Evolutionary conservation across 139 green algal species (phyloP), one percentile per base, ranked within the genome.

Genomic region (Marvania coccoides): DNA sequence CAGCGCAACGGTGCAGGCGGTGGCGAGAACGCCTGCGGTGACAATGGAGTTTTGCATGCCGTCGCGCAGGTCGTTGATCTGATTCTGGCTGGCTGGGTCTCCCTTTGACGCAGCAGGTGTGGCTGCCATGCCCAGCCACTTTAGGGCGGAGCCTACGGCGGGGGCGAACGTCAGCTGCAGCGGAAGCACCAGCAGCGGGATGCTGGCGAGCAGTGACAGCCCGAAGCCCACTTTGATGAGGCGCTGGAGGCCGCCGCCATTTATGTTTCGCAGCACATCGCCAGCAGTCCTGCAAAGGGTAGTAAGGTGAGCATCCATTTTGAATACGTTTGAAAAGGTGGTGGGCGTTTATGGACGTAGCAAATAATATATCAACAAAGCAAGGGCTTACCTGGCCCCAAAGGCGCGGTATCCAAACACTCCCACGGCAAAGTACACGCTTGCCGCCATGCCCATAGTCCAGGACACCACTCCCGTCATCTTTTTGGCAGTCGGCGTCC

Each of bases 221-320:
- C 86, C 87, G 34, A 86, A 94, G 66, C 81, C 86, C 19, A 88
- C 61, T 74, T 91, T 91, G 33, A 94, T 70, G 8, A 83, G 65
- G 1, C 82, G 77, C 74, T 91, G 85, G 26, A 70, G 60, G 14
- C 71, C 30, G 9, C 67, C 38, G n/a, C 77, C 82, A 12, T 85
- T 85, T 36, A 94, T 76, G 76, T 93, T 94, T 6, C 87, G 76
- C 46, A 94, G 74, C 53, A 94, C 58, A 63, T 94, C 87, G 12
- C 87, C 87, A 28, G 63, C 33, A 4, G 77, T 86, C 54, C 72
- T 80, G 67, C 36, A 37, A 56, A 3, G 7, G 15, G 30, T 15
- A 30, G 40, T 29, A n/a, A n/a, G n/a, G n/a, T n/a, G n/a, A n/a
- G n/a, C n/a, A n/a, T n/a, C n/a, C n/a, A n/a, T n/a, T n/a, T n/a